Base-by-base conservation (phyloP, 768 basidiomycete genomes). In the Lentinula edodes region DNA sequence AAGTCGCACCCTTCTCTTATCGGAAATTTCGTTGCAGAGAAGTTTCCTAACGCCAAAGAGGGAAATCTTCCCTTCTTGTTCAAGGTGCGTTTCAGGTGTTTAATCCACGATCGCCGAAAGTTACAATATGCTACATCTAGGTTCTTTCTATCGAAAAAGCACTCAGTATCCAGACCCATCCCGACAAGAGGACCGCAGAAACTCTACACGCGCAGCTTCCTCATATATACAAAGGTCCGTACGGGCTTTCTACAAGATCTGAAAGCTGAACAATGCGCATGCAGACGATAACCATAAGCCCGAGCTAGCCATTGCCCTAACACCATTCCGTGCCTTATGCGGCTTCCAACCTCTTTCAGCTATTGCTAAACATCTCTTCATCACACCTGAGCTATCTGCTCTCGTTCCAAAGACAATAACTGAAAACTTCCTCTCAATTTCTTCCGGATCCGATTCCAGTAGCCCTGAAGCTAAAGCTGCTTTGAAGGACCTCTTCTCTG, bases 231-330 rank as follows among this genome's bases (percentile, higher is more conserved):
- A 97, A 95, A 78, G 95, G 95, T 91, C 67, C 61, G 80, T 32
- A 20, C 34, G 10, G 20, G n/a, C 16, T 7, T 18, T 23, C 18
- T n/a, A 13, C 45, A 15, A 32, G 16, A 38, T 59, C 45, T 6
- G 20, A 3, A 10, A n/a, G 9, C 18, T 50, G 18, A 59, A 13
- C 16, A 10, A 16, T n/a, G 16, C 5, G 45, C 5, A 43, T 41
- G 42, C 63, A 92, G 97, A 99, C 72, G 84, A 87, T 5, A 98
- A 98, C 70, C 97, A 99, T 68, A 99, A 99, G 74, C 97, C 97
- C 2, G 97, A 99, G 72, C 96, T 99, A 93, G 94, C 95, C n/a
- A 81, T 99, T 41, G 97, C 97, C 0, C 74, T 99, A 62, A 95
- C 95, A 0, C 85, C 88, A 13, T 98, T 98, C 79, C 78, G 78